Base-by-base conservation (phyloP, 495 filamentous ascomycete species). In the Xylaria venustula region DNA sequence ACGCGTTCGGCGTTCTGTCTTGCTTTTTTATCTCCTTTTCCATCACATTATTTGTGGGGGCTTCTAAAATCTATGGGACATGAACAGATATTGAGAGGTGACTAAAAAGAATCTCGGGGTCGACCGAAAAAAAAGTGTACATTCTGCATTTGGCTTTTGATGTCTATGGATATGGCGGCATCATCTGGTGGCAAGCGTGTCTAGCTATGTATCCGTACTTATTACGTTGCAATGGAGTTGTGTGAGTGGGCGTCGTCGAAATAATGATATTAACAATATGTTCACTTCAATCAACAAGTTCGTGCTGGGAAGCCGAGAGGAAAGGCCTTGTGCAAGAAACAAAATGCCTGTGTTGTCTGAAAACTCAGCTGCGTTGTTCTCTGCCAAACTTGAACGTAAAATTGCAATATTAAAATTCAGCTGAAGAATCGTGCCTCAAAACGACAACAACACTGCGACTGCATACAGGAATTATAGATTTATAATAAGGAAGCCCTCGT, bases 31-130 rank as follows among this genome's bases (percentile, higher is more conserved):
- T 40, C 47, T 63, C 52, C 48, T 58, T 54, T 46, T 58, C 32
- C 47, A 58, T 49, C 57, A 60, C 61, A 66, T 55, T 48, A 63
- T 37, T 20, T 25, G 47, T 17, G 54, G 52, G 44, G 56, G 46
- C 12, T 11, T 11, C 4, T 17, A 45, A 36, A 45, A 26, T 25
- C 45, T 15, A 36, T 26, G 34, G 46, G 40, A 15, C 47, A 45
- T 52, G 47, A 45, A 30, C 23, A 44, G 37, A 60, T 17, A 51
- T 60, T 26, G 57, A 37, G 50, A 46, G 49, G 40, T 61, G 58
- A 54, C 49, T 20, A 64, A 59, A 34, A 58, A 54, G 8, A n/a
- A n/a, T n/a, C 41, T 15, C 37, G 61, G 55, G 42, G 44, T 49
- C 52, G 63, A 53, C n/a, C 11, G 22, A 57, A 46, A 64, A 59